Evolutionary conservation across 2,329 filamentous ascomycete genomes (phyloP).

Genomic region (Colletotrichum sp.): DNA sequence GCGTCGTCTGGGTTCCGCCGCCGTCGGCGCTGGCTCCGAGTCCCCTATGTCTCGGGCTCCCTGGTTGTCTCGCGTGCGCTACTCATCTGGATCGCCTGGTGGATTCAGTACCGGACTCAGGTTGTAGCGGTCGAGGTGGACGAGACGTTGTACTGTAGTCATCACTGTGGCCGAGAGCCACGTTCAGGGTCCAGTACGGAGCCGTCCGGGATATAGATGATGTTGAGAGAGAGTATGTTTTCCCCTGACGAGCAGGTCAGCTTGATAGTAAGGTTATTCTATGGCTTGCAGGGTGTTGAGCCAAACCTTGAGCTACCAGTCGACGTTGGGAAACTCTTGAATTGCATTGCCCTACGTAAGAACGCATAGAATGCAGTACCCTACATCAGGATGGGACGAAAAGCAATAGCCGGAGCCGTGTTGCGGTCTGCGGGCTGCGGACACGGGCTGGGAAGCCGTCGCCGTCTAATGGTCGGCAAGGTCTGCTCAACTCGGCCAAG

Average conservation of each 20-base stretch:
- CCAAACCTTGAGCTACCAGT: neutral
- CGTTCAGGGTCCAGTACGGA: neutral
- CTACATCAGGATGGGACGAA: neutral
- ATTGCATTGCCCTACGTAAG: constrained; percentile 1
- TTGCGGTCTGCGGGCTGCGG: neutral
- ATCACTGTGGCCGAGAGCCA: neutral
- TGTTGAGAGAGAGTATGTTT: neutral
- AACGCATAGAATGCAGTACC: neutral
- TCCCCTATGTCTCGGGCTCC: constrained; percentile 8
- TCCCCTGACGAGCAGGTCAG: neutral
- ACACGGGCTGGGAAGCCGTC: neutral
- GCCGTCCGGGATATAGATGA: neutral
- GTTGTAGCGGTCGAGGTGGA: neutral
- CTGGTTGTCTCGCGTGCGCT: constrained; percentile 10
- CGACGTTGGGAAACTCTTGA: neutral
- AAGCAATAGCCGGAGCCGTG: neutral
- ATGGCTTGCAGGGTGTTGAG: neutral
- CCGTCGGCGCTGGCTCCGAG: neutral
- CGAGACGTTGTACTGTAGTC: neutral
- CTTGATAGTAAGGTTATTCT: neutral
- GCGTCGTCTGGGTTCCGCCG: neutral
- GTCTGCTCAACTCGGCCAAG: neutral
- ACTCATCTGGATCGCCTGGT: constrained; percentile 1
- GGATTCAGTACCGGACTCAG: neutral
- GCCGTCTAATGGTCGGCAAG: neutral